Conservation (phyloP, 1,284 basidiomycete genomes). For the Cutaneotrichosporon arboriforme region DNA sequence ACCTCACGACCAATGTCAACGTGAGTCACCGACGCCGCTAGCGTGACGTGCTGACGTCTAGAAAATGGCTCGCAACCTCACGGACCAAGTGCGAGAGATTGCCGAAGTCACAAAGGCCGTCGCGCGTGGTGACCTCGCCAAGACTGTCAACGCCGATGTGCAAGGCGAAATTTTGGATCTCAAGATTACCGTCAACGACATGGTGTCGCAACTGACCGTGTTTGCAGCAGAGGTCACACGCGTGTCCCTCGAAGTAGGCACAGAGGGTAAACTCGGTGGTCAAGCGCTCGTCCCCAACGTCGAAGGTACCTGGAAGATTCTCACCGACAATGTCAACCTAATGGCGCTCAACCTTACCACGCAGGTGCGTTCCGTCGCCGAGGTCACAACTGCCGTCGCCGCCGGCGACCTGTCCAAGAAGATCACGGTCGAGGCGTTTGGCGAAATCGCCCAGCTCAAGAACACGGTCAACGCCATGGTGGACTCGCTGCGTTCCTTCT, state of each 20-base stretch:
- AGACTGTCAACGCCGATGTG: slow-evolving; percentile 89
- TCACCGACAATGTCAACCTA: slow-evolving; percentile 89
- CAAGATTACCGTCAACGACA: slow-evolving; percentile 58
- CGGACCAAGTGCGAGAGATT: slow-evolving; percentile 94
- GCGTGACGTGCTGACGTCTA: slow-evolving; percentile 24
- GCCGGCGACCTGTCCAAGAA: slow-evolving; percentile 82
- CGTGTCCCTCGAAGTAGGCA: slow-evolving; percentile 86
- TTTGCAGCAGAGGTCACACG: slow-evolving; percentile 65
- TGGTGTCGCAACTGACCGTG: slow-evolving; percentile 50
- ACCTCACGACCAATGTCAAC: slow-evolving; percentile 83
- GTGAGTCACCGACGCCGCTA: slow-evolving; percentile 47
- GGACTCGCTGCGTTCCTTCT: slow-evolving; percentile 52
- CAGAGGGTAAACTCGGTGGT: slow-evolving; percentile 91
- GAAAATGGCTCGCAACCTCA: slow-evolving; percentile 89
- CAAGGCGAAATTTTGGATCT: slow-evolving; percentile 95
- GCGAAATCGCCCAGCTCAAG: slow-evolving; percentile 91
- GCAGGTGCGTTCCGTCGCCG: slow-evolving; percentile 93
- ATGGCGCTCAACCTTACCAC: slow-evolving; percentile 71
- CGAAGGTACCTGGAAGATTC: slow-evolving; percentile 86
- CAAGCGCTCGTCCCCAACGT: slow-evolving; percentile 83
- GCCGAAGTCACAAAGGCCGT: slow-evolving; percentile 96
- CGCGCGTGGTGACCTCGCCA: slow-evolving; percentile 81
- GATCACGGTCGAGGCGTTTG: slow-evolving; percentile 92
- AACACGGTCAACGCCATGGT: slow-evolving; percentile 46
- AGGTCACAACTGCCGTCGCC: slow-evolving; percentile 97